Evolutionary conservation across 2,329 filamentous ascomycete genomes (phyloP).

Genomic region (Macrophomina pseudophaseolina): DNA sequence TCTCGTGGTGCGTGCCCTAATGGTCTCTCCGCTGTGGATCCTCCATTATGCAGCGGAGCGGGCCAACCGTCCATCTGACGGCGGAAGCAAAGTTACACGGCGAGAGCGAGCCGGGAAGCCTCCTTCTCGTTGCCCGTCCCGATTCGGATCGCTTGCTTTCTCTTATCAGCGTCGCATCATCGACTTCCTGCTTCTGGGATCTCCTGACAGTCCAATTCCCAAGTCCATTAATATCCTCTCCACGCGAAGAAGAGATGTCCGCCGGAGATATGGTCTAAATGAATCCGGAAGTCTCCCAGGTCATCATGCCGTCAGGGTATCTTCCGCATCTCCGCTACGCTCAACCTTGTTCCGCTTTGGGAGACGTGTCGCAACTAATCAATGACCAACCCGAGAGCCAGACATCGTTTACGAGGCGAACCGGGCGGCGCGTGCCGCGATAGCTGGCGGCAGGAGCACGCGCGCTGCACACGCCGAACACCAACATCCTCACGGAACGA

Average conservation of each 20-base stretch:
- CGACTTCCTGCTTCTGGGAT: background rate
- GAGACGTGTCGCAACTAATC: background rate
- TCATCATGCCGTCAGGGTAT: background rate
- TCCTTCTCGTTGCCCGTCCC: slow-evolving; percentile 8
- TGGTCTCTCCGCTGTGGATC: slow-evolving; percentile 14
- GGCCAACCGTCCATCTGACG: slow-evolving; percentile 23
- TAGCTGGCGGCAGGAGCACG: background rate
- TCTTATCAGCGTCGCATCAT: slow-evolving; percentile 4
- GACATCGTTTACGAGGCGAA: background rate
- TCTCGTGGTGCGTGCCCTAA: slow-evolving; percentile 27
- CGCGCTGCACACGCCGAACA: background rate
- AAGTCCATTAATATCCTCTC: background rate
- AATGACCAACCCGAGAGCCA: background rate
- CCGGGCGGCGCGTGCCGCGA: background rate
- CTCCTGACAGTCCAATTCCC: too few species aligned
- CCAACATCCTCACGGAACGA: background rate
- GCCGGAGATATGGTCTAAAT: background rate
- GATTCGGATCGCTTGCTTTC: background rate
- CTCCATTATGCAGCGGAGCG: slow-evolving; percentile 8
- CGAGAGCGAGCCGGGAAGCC: background rate
- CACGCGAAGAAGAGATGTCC: background rate
- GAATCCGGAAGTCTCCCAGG: background rate
- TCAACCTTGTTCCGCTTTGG: background rate
- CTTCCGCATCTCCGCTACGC: background rate
- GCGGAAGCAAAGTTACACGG: slow-evolving; percentile 19